These are phyloP conservation scores for Cucurbita pepo DNA, from an alignment of 306 rosid genomes.

Conservation along the genomic window DNA sequence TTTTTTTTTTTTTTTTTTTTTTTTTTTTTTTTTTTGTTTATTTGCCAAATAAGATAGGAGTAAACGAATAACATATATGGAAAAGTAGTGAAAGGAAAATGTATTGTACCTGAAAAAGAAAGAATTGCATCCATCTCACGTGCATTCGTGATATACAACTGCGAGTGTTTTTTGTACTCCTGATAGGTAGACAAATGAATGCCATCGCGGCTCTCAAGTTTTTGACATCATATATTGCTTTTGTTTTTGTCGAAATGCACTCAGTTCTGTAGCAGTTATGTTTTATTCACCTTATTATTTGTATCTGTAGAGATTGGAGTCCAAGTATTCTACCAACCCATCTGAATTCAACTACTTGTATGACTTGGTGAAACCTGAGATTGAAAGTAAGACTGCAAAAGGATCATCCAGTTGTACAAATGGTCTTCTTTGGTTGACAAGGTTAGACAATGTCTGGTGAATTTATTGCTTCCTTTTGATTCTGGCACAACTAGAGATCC, in stretches of 20 bases:
- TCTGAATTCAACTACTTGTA: conserved; percentile 46
- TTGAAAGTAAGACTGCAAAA: conserved; percentile 67
- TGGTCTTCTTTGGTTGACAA: conserved; percentile 98
- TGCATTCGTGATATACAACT: not conserved
- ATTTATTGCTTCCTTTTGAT: not conserved
- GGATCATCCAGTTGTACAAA: conserved; percentile 90
- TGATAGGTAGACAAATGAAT: not conserved
- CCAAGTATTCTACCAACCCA: conserved; percentile 46
- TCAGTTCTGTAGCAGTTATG: not conserved
- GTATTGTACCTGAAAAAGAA: not conserved
- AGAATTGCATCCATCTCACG: not conserved
- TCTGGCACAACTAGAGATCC: not conserved
- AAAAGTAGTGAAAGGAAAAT: not conserved
- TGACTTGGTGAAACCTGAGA: conserved; percentile 63
- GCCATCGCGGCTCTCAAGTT: not conserved
- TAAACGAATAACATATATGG: not conserved
- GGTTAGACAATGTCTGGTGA: conserved; percentile 24
- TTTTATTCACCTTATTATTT: conserved; percentile 9
- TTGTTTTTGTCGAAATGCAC: not conserved
- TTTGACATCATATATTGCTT: not conserved
- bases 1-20: not conserved
- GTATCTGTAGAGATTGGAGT: conserved; percentile 68
- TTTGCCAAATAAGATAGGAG: not conserved
- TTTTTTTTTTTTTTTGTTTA: not conserved
- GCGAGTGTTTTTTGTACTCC: not conserved